Evolutionary conservation across 495 filamentous ascomycete genomes (phyloP), one percentile per base, ranked within the genome.

Genomic region (Lineolata rhizophorae): DNA sequence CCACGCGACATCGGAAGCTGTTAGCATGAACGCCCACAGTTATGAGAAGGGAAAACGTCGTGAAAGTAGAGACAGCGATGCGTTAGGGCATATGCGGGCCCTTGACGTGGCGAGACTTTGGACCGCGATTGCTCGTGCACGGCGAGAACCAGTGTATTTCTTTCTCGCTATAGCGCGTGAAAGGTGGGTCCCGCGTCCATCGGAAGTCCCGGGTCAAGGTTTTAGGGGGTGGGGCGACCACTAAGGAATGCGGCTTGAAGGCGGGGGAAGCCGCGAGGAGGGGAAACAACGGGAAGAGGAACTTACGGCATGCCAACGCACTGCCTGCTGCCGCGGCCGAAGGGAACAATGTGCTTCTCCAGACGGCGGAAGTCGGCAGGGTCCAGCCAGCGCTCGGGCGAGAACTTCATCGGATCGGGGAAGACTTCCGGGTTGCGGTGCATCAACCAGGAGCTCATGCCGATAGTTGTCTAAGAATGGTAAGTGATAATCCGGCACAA

Each of bases 291-390:
- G 28, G 8, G 8, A 16, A 30, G 28, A 16, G 22, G 9, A 12
- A 38, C 53, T 43, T 36, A 58, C 55, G 57, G 53, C 35, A 53
- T 51, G 4, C 62, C 64, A 2, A 57, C n/a, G 42, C 65, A 70
- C 4, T 37, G 40, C n/a, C 60, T 41, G 4, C 34, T 45, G 0
- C 65, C 65, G 15, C 58, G 58, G 1, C 45, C 42, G 22, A 62
- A 62, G 1, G 58, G 37, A 1, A 62, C 41, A 11, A 65, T 39
- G 35, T 53, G 60, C 34, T 44, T 44, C 5, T 53, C 43, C 8
- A 51, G 37, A 2, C 46, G 40, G 5, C 45, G 40, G 4, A 41
- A 32, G 1, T 49, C 37, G 11, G 6, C 18, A n/a, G 6, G 6
- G n/a, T 32, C 24, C 10, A 65, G 32, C 58, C 60, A 65, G 1